A percentile compares a stretch with the other conserved stretches of the same genome.
Evolutionary conservation across 345 rosid species (phyloP).

Genomic region (Boechera retrofracta): DNA sequence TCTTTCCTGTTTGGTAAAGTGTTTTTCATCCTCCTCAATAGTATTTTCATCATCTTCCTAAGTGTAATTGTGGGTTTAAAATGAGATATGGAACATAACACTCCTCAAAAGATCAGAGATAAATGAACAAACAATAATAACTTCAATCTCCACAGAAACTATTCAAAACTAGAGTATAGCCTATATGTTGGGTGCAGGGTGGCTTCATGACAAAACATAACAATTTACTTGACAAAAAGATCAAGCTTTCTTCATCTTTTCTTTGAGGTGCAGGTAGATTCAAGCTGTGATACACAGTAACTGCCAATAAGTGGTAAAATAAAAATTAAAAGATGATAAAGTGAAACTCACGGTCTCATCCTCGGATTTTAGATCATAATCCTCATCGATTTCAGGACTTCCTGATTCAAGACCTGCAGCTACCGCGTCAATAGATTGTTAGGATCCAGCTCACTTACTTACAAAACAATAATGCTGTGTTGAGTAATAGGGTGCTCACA

Average conservation of each 20-base stretch:
- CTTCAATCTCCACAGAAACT: slow-evolving; percentile 2
- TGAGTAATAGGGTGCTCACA: slow-evolving; percentile 53
- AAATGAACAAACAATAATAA: background rate
- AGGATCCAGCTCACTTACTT: slow-evolving; percentile 31
- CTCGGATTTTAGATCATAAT: slow-evolving; percentile 63
- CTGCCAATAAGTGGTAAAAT: slow-evolving; percentile 8
- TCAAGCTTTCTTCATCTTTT: slow-evolving; percentile 1
- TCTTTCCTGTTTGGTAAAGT: slow-evolving; percentile 81
- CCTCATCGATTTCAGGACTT: slow-evolving; percentile 66
- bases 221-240: slow-evolving; percentile 16
- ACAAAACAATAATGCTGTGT: slow-evolving; percentile 19
- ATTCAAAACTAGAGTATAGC: slow-evolving; percentile 16
- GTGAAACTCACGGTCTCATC: slow-evolving; percentile 73
- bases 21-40: slow-evolving; percentile 93
- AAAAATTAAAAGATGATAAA: slow-evolving; percentile 10
- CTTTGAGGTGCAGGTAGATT: slow-evolving; percentile 14
- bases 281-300: slow-evolving; percentile 26
- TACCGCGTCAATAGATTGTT: slow-evolving; percentile 27
- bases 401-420: slow-evolving; percentile 55
- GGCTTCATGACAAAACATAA: slow-evolving; percentile 5
- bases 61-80: slow-evolving; percentile 43
- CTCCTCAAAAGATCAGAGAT: slow-evolving; percentile 13
- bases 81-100: slow-evolving; percentile 32
- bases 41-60: slow-evolving; percentile 99
- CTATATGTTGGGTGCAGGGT: slow-evolving; percentile 25